A percentile compares a stretch with the other conserved stretches of the same genome.
Evolutionary conservation across 495 filamentous ascomycete species (phyloP).

Genomic region (Penicillium fimorum): DNA sequence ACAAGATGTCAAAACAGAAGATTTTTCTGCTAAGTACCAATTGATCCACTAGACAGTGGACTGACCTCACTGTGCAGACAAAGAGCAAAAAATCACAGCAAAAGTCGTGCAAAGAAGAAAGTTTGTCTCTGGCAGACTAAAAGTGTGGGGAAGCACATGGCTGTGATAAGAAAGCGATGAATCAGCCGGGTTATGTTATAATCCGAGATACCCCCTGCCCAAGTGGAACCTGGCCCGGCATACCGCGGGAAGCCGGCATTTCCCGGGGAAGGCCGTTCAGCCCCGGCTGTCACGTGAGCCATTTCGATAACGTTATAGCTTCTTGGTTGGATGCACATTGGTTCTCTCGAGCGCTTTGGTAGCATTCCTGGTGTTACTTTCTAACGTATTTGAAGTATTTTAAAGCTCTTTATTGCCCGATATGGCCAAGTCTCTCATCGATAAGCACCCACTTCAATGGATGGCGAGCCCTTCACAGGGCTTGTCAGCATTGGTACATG

Average conservation of each 20-base stretch:
- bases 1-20: not conserved
- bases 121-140: constrained; percentile 6
- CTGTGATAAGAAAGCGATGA: constrained; percentile 20
- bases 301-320: not conserved
- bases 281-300: constrained; percentile 11
- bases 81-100: not conserved
- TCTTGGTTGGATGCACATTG: not conserved
- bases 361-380: not conserved
- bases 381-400: no score
- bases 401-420: constrained; percentile 8
- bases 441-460: constrained; percentile 69
- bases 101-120: constrained; percentile 3
- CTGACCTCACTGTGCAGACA: not conserved
- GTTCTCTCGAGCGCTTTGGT: not conserved
- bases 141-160: constrained; percentile 15
- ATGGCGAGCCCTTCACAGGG: constrained; percentile 67
- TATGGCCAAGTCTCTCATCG: constrained; percentile 20
- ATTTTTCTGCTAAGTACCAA: not conserved
- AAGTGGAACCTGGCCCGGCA: constrained; percentile 5
- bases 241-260: constrained; percentile 23
- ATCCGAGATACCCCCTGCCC: constrained; percentile 10
- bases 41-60: not conserved
- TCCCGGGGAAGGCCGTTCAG: constrained; percentile 9
- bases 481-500: constrained; percentile 68
- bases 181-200: constrained; percentile 20